Conservation (phyloP, 495 filamentous ascomycete genomes). For the Mycothermus thermophilus region DNA sequence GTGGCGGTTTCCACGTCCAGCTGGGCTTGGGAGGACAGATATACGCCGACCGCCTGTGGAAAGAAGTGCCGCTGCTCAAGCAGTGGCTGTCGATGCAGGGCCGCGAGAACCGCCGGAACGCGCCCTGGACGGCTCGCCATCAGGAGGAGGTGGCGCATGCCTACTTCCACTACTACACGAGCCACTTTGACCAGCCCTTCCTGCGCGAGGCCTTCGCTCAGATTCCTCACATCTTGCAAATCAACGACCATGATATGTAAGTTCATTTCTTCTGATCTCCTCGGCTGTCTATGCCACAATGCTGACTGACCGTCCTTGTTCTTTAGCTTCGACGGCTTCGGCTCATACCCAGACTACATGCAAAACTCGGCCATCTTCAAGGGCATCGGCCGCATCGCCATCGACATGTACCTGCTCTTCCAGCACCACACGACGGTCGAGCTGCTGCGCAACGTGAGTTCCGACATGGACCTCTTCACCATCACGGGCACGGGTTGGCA, state of each 20-base stretch:
- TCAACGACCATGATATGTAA: slow-evolving; percentile 98
- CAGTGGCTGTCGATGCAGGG: slow-evolving; percentile 88
- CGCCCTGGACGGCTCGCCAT: slow-evolving; percentile 79
- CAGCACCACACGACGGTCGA: slow-evolving; percentile 96
- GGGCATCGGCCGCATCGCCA: slow-evolving; percentile 92
- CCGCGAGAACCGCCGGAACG: slow-evolving; percentile 80
- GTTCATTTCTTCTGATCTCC: slow-evolving; percentile 21
- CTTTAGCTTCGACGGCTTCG: slow-evolving; percentile 86
- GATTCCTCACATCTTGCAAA: slow-evolving; percentile 82
- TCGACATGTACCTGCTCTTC: slow-evolving; percentile 98
- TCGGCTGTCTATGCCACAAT: neutral
- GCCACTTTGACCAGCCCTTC: slow-evolving; percentile 91
- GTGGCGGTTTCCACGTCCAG: slow-evolving; percentile 88
- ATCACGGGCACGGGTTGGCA: slow-evolving; percentile 96
- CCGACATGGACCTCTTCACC: slow-evolving; percentile 86
- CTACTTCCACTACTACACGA: slow-evolving; percentile 98
- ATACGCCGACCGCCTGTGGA: slow-evolving; percentile 93
- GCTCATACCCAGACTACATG: slow-evolving; percentile 96
- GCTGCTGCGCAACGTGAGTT: slow-evolving; percentile 71
- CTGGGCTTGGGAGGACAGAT: slow-evolving; percentile 88
- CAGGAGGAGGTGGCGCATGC: slow-evolving; percentile 91
- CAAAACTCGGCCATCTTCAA: slow-evolving; percentile 95
- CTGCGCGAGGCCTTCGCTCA: slow-evolving; percentile 91
- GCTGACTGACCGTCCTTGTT: slow-evolving; percentile 12
- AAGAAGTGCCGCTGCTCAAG: slow-evolving; percentile 78